phyloP scores from a whole-genome alignment of 73 alveolate species.

The Breviolum minutum region DNA sequence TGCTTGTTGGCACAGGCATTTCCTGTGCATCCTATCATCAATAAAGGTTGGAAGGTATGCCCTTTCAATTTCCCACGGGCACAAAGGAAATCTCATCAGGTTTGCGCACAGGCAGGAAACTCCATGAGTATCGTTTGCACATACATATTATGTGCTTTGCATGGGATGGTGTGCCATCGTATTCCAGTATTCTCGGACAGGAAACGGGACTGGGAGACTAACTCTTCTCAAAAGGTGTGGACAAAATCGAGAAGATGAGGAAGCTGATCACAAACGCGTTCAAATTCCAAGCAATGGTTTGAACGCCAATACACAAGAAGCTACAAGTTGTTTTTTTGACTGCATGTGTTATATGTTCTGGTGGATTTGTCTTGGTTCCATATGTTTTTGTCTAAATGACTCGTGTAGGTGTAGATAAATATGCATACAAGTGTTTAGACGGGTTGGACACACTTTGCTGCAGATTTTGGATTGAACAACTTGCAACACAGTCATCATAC shows the following conservation, averaged over 20 bases:
- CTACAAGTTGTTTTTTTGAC: no score
- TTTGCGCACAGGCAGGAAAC: constrained; percentile 26
- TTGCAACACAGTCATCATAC: no score
- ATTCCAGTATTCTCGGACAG: neutral
- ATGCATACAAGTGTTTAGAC: neutral
- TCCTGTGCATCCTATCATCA: constrained; percentile 4
- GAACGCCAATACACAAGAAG: no score
- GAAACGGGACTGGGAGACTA: neutral
- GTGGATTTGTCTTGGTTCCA: no score
- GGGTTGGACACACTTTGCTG: neutral
- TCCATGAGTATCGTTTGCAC: constrained; percentile 13
- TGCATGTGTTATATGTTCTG: no score
- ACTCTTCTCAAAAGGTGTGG: no score
- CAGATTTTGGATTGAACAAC: no score
- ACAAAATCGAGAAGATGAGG: no score
- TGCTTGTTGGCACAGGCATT: constrained; percentile 1
- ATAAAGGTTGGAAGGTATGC: neutral
- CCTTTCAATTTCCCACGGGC: neutral
- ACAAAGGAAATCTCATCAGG: neutral
- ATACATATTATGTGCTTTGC: neutral
- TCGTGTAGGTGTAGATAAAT: no score
- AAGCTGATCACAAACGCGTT: no score
- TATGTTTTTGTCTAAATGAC: no score
- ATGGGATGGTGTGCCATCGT: neutral
- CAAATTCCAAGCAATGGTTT: no score